A percentile compares a stretch with the other conserved stretches of the same genome.
These are phyloP conservation scores for Mortierella sp. DNA, from an alignment of 371 early-diverging fungal genomes.

Conservation along the genomic window DNA sequence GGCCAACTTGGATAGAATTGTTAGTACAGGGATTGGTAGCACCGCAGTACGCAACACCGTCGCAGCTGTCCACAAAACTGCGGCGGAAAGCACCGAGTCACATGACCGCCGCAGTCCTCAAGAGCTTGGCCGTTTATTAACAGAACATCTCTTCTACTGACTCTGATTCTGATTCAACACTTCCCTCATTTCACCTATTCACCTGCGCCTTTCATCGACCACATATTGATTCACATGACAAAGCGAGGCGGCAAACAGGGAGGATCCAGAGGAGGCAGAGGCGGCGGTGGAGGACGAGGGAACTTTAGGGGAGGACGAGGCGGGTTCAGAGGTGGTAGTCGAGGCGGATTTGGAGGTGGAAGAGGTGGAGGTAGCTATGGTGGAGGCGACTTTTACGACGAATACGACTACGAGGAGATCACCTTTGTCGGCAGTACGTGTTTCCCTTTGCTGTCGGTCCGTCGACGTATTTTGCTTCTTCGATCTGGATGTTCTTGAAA, in stretches of 20 bases:
- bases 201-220: background rate
- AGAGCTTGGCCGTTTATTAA: background rate
- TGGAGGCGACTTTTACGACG: conserved; percentile 19
- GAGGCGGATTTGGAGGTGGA: conserved; percentile 15
- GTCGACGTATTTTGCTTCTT: background rate
- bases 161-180: background rate
- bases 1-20: no score
- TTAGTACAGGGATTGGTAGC: no score
- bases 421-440: conserved; percentile 27
- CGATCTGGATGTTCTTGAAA: background rate
- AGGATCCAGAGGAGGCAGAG: conserved; percentile 5
- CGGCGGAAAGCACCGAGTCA: background rate
- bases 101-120: conserved; percentile 1
- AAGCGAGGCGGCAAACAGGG: conserved; percentile 29
- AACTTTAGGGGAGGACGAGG: conserved; percentile 34
- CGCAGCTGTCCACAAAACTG: no score
- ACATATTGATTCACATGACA: conserved; percentile 18
- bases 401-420: conserved; percentile 34
- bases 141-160: background rate
- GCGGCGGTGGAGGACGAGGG: conserved; percentile 25
- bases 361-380: conserved; percentile 12
- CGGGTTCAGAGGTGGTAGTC: conserved; percentile 16
- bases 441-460: background rate
- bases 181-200: background rate
- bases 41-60: no score